Evolutionary conservation across 2,329 filamentous ascomycete species (phyloP), one percentile per base, ranked within the genome.

Genomic region (Magnaporthales sp.): DNA sequence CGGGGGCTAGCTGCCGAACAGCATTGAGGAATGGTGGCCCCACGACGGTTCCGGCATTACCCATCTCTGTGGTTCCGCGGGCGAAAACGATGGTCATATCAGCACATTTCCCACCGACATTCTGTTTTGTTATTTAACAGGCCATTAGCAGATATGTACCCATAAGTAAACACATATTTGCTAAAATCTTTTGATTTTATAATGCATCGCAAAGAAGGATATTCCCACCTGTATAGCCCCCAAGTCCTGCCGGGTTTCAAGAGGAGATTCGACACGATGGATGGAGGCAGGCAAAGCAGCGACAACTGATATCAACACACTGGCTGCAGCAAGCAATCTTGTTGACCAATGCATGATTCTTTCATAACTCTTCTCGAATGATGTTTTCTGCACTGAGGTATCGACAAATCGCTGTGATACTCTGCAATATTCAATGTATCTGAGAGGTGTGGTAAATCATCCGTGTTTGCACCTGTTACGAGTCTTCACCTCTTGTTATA

Each of bases 31-130:
- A 71, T 5, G 69, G 68, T 2, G 74, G 73, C 2, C 73, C 74
- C 11, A 71, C 70, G 2, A 74, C 60, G 19, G 65, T 66, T 4
- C 73, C 72, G 11, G 74, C 66, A 62, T 74, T 75, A 9, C 73
- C 72, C 0, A 65, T 63, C 60, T 75, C 73, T 13, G 67, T 68
- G 5, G 73, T 75, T 6, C 73, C 74, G 27, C 74, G 69, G 22
- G 73, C 73, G 60, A 73, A 75, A 46, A 75, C 67, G 22, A 75
- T 67, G 32, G 71, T 71, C 26, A 74, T 60, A 64, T 70, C 69
- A 19, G 68, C 69, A 27, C 63, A 65, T 11, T 63, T 15, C 3
- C 61, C 19, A 22, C 31, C 31, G 26, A 27, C 61, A 22, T 63
- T 63, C 61, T 63, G 61, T 46, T n/a, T 46, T 46, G 15, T 46